Base-by-base conservation (phyloP, 176 grass and related monocot species). In the Oryza rufipogon region DNA sequence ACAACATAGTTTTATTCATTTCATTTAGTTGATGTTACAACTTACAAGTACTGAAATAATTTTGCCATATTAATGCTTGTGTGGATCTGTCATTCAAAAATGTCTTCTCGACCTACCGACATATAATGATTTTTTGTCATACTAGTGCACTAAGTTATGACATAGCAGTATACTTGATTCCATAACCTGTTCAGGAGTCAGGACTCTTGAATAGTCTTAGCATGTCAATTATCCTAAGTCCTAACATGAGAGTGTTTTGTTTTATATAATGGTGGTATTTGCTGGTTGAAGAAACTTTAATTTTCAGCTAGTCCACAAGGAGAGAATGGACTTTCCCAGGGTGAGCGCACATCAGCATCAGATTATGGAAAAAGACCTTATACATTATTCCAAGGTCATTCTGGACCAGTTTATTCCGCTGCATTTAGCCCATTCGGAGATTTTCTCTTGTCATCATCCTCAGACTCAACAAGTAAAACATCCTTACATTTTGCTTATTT, bases 371-470 rank as follows among this genome's bases (percentile, higher is more conserved):
- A 87, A 89, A 90, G 81, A 73, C 64, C 93, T 1, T 95, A 95
- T 75, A 87, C 93, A 66, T 83, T 98, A 77, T 91, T 95, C 74
- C 91, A 98, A 81, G 96, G 96, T 76, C 96, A 98, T 82, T 88
- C 91, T 81, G 96, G 93, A 46, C 96, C 96, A 80, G 91, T 98
- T 87, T 93, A 95, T 90, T 98, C 96, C 3, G 86, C 86, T 9
- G 87, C 93, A 32, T 98, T 98, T 74, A 95, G 91, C 34, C 96
- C 91, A 73, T 90, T 94, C 85, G 96, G 92, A 60, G 93, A 98
- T 89, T 98, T 90, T 87, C 87, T 98, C 69, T 63, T 98, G 68
- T 95, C 96, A 11, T 90, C 93, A 41, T 98, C 96, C 77, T 98
- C 96, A 87, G 96, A 98, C 33, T 95, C 87, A 19, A 98, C 96